Conservation (phyloP, 768 basidiomycete genomes). For the Calocera viscosa region DNA sequence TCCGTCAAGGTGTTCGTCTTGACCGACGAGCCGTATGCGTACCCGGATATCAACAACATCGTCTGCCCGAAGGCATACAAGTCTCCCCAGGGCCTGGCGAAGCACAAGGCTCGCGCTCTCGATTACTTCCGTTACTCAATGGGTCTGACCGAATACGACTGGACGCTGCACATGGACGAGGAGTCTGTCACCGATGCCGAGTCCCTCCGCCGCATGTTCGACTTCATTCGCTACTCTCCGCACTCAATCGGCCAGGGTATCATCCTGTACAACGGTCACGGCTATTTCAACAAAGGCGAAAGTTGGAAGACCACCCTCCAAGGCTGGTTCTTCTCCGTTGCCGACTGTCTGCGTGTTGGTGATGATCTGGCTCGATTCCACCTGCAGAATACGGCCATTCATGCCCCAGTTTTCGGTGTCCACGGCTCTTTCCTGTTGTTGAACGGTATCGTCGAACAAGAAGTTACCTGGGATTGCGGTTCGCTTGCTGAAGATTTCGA, state of each 20-base stretch:
- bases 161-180: constrained; percentile 27
- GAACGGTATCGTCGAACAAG: constrained; percentile 26
- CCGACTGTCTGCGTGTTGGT: constrained; percentile 25
- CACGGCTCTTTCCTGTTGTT: constrained; percentile 26
- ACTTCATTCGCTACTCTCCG: constrained; percentile 25
- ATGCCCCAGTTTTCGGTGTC: constrained; percentile 24
- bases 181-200: constrained; percentile 25
- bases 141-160: constrained; percentile 24
- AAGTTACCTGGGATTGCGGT: constrained; percentile 26
- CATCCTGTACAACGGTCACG: constrained; percentile 26
- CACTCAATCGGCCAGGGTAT: constrained; percentile 26
- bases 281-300: constrained; percentile 15
- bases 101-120: constrained; percentile 27
- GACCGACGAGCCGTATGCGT: constrained; percentile 23
- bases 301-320: constrained; percentile 18
- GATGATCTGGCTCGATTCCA: constrained; percentile 27
- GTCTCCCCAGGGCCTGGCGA: constrained; percentile 24
- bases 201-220: constrained; percentile 23
- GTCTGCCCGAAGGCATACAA: constrained; percentile 27
- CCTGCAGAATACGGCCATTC: constrained; percentile 24
- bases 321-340: constrained; percentile 26
- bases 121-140: constrained; percentile 26
- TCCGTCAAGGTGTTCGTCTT: constrained; percentile 25
- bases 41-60: constrained; percentile 26
- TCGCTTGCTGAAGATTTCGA: constrained; percentile 27